These are phyloP conservation scores for Metschnikowia proteae DNA, from an alignment of 805 yeast species.

Conservation along the genomic window DNA sequence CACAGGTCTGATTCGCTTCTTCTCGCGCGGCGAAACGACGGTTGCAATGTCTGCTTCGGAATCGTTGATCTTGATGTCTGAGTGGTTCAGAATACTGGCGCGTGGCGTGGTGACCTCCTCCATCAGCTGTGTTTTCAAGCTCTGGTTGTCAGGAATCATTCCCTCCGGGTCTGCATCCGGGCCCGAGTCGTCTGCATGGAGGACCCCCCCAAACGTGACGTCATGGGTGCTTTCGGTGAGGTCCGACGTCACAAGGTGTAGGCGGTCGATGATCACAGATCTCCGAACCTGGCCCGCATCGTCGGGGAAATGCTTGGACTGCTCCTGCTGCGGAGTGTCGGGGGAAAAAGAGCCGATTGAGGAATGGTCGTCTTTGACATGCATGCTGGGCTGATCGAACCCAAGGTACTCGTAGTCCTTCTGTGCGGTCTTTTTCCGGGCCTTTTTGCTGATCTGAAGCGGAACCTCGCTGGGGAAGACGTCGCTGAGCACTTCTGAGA, in stretches of 20 bases:
- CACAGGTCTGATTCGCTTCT: slow-evolving; percentile 35
- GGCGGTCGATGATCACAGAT: slow-evolving; percentile 35
- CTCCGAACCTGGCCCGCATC: slow-evolving; percentile 21
- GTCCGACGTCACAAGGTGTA: slow-evolving; percentile 38
- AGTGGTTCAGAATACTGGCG: slow-evolving; percentile 24
- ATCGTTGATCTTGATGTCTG: not conserved
- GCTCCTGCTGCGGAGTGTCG: slow-evolving; percentile 30
- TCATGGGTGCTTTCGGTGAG: slow-evolving; percentile 14
- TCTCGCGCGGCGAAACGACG: slow-evolving; percentile 16
- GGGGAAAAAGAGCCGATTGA: slow-evolving; percentile 39
- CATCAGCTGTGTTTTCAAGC: slow-evolving; percentile 6
- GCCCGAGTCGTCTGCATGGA: not conserved
- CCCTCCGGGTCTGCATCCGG: slow-evolving; percentile 5
- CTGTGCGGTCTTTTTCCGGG: not conserved
- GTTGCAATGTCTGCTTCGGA: not conserved
- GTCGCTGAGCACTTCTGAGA: slow-evolving; percentile 43
- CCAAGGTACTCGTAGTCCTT: not conserved
- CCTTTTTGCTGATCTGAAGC: slow-evolving; percentile 27
- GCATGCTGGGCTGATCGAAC: slow-evolving; percentile 1
- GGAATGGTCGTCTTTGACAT: slow-evolving; percentile 16
- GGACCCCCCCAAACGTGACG: slow-evolving; percentile 9
- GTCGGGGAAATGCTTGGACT: slow-evolving; percentile 1
- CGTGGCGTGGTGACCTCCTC: slow-evolving; percentile 31
- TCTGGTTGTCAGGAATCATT: slow-evolving; percentile 6
- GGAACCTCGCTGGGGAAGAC: slow-evolving; percentile 33